Base-by-base conservation (phyloP, 2,329 filamentous ascomycete species). In the Pyricularia sp. region DNA sequence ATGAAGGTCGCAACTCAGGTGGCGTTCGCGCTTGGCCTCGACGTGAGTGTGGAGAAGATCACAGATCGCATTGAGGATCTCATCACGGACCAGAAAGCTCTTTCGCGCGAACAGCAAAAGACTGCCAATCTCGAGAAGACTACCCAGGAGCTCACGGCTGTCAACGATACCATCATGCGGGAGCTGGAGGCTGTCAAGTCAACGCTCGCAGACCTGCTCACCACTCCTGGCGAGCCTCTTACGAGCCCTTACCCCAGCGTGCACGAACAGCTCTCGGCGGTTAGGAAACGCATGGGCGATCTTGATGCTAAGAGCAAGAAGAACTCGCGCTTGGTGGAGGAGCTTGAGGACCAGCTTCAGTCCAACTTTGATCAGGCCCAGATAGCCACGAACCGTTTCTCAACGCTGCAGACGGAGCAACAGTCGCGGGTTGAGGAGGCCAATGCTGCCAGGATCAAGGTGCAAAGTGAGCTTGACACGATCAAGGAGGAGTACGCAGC, bases 351-450 rank as follows among this genome's bases (percentile, higher is more conserved):
- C 74, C 95, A 99, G 79, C 88, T 99, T 68, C 94, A 94, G 76
- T 92, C 86, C 77, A 97, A 95, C 80, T 99, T 93, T 79, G 95
- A 99, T 76, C 92, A 97, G 77, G 93, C 94, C 70, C 92, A 97
- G 76, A 83, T 88, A 70, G 89, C 90, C 14, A 93, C 88, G 78
- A 97, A 97, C 80, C 89, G 94, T 68, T 82, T 98, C 68, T 97
- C 94, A 68, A 90, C 91, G 65, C 83, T 94, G 66, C 90, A 93
- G 76, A 87, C 88, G 23, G 91, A 94, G 79, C 89, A 90, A 65
- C 87, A 89, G 70, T 84, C 85, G 68, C 89, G 94, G 74, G 80
- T 97, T 55, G 92, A 97, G 71, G 93, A 97, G 72, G 90, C 90
- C 11, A 90, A 90, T 72, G 81, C 86, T 31, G 87, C 87, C 64